Percentiles rank a stretch among this genome's conserved stretches.
Conservation (phyloP, 495 filamentous ascomycete genomes). For the Aspergillus homomorphus region DNA sequence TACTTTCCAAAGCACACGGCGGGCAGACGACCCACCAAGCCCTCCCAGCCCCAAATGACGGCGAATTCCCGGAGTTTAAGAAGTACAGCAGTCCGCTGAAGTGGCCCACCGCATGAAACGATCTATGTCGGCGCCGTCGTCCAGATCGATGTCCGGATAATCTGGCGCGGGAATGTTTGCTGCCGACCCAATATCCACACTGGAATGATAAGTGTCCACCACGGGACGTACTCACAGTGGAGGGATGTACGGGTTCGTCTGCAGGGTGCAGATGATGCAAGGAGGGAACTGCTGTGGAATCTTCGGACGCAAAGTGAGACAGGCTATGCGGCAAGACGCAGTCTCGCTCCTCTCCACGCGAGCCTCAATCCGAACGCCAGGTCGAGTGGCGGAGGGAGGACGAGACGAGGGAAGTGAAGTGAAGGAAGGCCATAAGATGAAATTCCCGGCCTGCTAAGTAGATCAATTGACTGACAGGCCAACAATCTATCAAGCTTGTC, state of each 20-base stretch:
- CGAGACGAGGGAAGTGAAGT: neutral
- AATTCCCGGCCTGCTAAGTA: neutral
- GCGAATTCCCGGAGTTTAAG: too few relatives aligned
- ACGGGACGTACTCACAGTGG: neutral
- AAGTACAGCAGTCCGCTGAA: too few relatives aligned
- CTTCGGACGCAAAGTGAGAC: conserved; percentile 14
- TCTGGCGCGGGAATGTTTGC: too few relatives aligned
- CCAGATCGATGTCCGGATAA: too few relatives aligned
- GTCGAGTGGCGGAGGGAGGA: neutral
- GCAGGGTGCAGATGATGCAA: conserved; percentile 12
- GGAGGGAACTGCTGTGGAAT: conserved; percentile 10
- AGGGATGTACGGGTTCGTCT: neutral
- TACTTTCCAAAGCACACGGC: too few relatives aligned
- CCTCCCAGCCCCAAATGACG: too few relatives aligned
- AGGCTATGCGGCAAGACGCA: conserved; percentile 8
- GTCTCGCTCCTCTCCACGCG: conserved; percentile 14
- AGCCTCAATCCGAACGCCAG: conserved; percentile 10
- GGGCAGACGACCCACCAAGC: too few relatives aligned
- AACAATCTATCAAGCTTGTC: neutral
- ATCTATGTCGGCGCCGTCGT: too few relatives aligned
- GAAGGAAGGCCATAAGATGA: conserved; percentile 4
- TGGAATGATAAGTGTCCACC: too few relatives aligned
- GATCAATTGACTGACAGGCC: neutral
- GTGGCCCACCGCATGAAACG: too few relatives aligned
- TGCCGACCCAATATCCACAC: too few relatives aligned